Conservation (phyloP, 768 basidiomycete species). For the Hericium coralloides region DNA sequence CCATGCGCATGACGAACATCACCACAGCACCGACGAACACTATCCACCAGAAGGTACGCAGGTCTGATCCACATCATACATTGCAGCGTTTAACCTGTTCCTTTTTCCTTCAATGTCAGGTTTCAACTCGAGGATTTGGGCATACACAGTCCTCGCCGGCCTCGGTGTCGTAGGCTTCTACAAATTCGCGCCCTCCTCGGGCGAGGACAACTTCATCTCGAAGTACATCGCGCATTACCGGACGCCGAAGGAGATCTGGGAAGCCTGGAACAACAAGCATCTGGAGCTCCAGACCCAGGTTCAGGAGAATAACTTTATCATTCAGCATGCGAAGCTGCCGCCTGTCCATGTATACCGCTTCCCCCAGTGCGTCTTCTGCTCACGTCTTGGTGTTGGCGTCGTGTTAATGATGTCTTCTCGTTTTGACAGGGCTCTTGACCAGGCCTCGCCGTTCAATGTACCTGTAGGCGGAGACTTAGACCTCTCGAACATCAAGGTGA, state of each 20-base stretch:
- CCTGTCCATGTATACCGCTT: constrained; percentile 55
- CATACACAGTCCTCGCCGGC: constrained; percentile 45
- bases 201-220: constrained; percentile 55
- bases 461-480: constrained; percentile 14
- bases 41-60: constrained; percentile 56
- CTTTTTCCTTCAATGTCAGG: constrained; percentile 27
- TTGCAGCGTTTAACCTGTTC: neutral
- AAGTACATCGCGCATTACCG: constrained; percentile 55
- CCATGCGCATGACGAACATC: constrained; percentile 26
- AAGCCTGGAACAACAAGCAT: constrained; percentile 47
- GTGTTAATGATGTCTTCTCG: no score
- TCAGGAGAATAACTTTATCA: constrained; percentile 33
- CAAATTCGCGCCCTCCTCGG: constrained; percentile 58
- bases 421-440: constrained; percentile 1
- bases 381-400: no score
- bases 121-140: constrained; percentile 61
- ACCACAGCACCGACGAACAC: constrained; percentile 31
- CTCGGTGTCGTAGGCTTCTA: constrained; percentile 45
- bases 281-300: constrained; percentile 34
- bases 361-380: constrained; percentile 44
- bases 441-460: constrained; percentile 8
- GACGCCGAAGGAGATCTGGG: constrained; percentile 47
- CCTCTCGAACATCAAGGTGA: constrained; percentile 10
- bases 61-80: neutral
- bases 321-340: constrained; percentile 35